Conservation (phyloP, 202 grass and related monocot genomes). For the Zoysia matrella region DNA sequence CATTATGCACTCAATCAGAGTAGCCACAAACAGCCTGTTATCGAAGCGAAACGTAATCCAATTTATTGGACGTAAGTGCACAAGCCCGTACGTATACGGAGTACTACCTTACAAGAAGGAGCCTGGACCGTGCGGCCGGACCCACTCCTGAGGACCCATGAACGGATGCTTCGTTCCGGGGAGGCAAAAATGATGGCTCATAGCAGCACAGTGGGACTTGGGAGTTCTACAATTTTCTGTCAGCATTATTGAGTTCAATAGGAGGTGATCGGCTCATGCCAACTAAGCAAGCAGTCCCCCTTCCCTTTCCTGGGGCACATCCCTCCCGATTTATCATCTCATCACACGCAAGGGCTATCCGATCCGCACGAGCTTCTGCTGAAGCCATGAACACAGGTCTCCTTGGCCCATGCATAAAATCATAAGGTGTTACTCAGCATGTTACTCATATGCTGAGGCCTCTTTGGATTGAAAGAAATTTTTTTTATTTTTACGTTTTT, state of each 20-base stretch:
- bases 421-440: background rate
- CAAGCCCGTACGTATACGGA: conserved; percentile 31
- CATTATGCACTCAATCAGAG: no score
- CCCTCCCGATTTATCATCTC: conserved; percentile 18
- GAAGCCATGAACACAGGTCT: conserved; percentile 18
- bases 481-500: no score
- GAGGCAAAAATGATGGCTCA: conserved; percentile 33
- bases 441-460: no score
- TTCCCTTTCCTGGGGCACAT: conserved; percentile 20
- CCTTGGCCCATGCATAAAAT: background rate
- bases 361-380: conserved; percentile 12
- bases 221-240: conserved; percentile 11
- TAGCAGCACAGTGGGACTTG: conserved; percentile 3
- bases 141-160: conserved; percentile 24
- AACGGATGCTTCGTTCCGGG: conserved; percentile 4
- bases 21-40: background rate
- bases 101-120: background rate
- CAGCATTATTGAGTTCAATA: conserved; percentile 33
- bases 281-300: conserved; percentile 29
- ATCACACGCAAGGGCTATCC: conserved; percentile 22
- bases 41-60: background rate
- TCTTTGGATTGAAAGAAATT: no score
- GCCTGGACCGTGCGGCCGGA: background rate
- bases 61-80: conserved; percentile 1
- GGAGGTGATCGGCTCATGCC: background rate